Evolutionary conservation across 345 rosid species (phyloP).

Genomic region (Heritiera fomes): DNA sequence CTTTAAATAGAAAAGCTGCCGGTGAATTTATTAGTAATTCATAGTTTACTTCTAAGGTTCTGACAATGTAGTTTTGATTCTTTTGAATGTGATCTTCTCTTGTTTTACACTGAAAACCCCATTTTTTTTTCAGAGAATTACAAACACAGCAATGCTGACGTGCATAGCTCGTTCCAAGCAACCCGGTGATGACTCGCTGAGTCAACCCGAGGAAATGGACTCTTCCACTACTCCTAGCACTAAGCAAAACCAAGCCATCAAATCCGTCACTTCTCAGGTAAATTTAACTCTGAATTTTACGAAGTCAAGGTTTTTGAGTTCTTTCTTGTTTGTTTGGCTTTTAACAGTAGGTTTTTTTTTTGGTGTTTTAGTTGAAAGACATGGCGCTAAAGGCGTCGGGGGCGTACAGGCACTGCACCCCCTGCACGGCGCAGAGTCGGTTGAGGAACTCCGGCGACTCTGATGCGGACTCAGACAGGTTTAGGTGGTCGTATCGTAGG

Average conservation of each 20-base stretch:
- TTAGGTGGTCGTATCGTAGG: conserved; percentile 65
- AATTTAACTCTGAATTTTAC: not conserved
- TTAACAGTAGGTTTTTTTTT: not conserved
- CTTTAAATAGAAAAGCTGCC: not conserved
- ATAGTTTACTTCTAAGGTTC: not conserved
- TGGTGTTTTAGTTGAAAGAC: conserved; percentile 65
- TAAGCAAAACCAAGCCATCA: conserved; percentile 48
- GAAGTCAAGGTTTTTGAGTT: not conserved
- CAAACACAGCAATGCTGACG: conserved; percentile 64
- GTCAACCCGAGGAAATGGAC: conserved; percentile 51
- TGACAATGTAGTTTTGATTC: conserved; percentile 14
- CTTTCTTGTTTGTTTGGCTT: not conserved
- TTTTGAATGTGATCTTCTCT: too few species aligned
- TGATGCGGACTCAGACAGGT: conserved; percentile 75
- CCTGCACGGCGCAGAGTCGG: conserved; percentile 71
- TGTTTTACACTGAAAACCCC: not conserved
- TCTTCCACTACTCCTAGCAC: conserved; percentile 24
- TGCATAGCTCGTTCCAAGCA: conserved; percentile 75
- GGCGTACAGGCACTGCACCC: conserved; percentile 78
- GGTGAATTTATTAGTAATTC: not conserved
- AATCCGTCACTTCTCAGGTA: conserved; percentile 89
- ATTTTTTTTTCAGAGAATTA: not conserved
- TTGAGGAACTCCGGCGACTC: conserved; percentile 45
- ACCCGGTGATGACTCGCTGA: conserved; percentile 62
- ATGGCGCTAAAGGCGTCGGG: conserved; percentile 95